phyloP scores from a whole-genome alignment of 78 protist genomes.

The Dictyostelium firmibasis region DNA sequence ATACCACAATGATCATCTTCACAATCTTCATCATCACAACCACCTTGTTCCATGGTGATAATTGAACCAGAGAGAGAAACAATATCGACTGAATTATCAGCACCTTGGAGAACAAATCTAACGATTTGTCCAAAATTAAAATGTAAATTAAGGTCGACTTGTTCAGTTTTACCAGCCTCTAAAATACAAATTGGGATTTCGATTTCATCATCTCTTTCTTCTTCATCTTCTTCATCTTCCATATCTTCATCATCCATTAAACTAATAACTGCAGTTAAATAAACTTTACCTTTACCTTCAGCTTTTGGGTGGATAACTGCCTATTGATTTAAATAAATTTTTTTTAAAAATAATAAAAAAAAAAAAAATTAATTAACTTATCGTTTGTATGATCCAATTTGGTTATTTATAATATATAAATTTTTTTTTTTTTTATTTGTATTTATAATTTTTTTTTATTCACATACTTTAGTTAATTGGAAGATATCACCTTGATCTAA shows the following conservation, averaged over 20 bases:
- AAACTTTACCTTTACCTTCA: background rate
- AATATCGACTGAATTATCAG: background rate
- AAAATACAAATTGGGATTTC: slow-evolving; percentile 14
- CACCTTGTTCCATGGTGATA: background rate
- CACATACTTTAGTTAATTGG: slow-evolving; percentile 10
- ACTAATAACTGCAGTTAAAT: slow-evolving; percentile 15
- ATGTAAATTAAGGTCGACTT: background rate
- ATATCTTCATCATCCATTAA: background rate
- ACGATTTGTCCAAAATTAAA: background rate
- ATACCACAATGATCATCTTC: background rate
- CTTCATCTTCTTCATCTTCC: background rate
- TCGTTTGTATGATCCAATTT: too few species aligned
- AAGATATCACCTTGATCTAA: slow-evolving; percentile 21
- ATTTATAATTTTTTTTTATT: background rate
- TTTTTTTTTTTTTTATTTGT: too few species aligned
- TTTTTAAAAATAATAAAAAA: background rate
- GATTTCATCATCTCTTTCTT: background rate
- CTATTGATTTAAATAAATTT: background rate
- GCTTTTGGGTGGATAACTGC: background rate
- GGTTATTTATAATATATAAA: too few species aligned
- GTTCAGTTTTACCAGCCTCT: slow-evolving; percentile 18
- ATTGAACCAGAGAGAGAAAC: background rate
- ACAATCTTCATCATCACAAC: slow-evolving; percentile 10
- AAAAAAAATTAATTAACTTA: too few species aligned
- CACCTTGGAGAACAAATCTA: background rate